phyloP scores from a whole-genome alignment of 768 basidiomycete genomes.

The Trametes elegans region DNA sequence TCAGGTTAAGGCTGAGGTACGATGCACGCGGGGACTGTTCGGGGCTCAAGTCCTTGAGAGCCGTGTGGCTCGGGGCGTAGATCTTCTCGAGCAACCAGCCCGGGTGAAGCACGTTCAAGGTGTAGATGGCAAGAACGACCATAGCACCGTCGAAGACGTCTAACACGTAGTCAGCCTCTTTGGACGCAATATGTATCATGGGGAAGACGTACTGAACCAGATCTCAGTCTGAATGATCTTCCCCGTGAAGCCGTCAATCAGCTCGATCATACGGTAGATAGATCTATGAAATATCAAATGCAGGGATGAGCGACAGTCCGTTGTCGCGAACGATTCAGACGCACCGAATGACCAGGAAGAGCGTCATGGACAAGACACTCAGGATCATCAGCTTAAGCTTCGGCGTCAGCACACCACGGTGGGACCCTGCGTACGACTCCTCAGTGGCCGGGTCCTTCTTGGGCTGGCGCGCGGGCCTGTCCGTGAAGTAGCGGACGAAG shows the following conservation, averaged over 20 bases:
- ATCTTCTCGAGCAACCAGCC: constrained; percentile 30
- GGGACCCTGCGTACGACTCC: not conserved
- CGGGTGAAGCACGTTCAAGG: constrained; percentile 45
- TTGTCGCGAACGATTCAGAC: not conserved
- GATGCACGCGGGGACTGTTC: not conserved
- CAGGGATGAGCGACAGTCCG: not conserved
- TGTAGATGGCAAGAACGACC: constrained; percentile 43
- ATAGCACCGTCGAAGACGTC: constrained; percentile 50
- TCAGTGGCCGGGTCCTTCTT: not conserved
- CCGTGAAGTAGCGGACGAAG: constrained; percentile 3
- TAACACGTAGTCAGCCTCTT: constrained; percentile 18
- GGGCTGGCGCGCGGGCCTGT: not conserved
- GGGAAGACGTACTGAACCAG: constrained; percentile 41
- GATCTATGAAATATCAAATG: constrained; percentile 27
- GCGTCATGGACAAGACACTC: constrained; percentile 2
- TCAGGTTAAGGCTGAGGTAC: not conserved
- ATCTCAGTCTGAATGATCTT: constrained; percentile 45
- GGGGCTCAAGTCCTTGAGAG: not conserved
- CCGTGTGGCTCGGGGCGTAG: not conserved
- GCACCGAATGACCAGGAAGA: constrained; percentile 18
- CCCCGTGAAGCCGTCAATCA: constrained; percentile 49
- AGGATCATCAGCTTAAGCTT: constrained; percentile 3
- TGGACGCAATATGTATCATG: not conserved
- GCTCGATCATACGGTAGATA: constrained; percentile 49
- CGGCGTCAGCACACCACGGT: not conserved